Base-by-base conservation (phyloP, 176 grass and related monocot genomes). In the Avena eriantha region DNA sequence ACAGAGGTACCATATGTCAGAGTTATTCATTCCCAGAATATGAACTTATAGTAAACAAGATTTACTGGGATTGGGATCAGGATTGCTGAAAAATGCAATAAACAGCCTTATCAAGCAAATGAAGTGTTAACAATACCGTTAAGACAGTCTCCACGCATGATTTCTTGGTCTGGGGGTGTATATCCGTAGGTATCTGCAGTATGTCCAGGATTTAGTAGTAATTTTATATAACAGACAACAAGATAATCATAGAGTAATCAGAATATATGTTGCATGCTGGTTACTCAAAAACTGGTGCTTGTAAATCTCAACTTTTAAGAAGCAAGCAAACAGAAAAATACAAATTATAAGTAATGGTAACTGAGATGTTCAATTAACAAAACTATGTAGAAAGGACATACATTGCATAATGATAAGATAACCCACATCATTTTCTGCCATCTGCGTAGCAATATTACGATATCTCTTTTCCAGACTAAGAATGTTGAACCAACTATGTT, bases 101-200 rank as follows among this genome's bases (percentile, higher is more conserved):
- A 51, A 67, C 29, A 29, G 58, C 47, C 24, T 21, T 82, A 14
- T 66, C 10, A 18, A 69, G 64, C 8, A 69, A 72, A 72, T 64
- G 15, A 86, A 45, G 17, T 18, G 29, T 78, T 36, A 88, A 78
- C 18, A 82, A 56, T 95, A 98, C 97, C 88, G 94, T 98, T 85
- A 98, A 91, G 46, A 98, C 97, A 80, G 97, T 98, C 87, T 98
- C 97, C 82, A 98, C 87, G 29, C 92, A 98, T 35, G 97, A 98
- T 91, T 94, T 98, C 80, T 94, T 98, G 39, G 92, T 96, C 47
- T 87, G 82, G 31, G 94, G 97, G 70, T 98, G 97, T 21, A 94
- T 76, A 85, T 96, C 97, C 36, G 92, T 96, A 87, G 97, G 97
- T 90, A 98, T 98, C 97, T 98, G 85, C 81, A 87, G 48, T 57